phyloP scores from a whole-genome alignment of 2,329 filamentous ascomycete genomes.

The Phaeophleospora eucalypticola region DNA sequence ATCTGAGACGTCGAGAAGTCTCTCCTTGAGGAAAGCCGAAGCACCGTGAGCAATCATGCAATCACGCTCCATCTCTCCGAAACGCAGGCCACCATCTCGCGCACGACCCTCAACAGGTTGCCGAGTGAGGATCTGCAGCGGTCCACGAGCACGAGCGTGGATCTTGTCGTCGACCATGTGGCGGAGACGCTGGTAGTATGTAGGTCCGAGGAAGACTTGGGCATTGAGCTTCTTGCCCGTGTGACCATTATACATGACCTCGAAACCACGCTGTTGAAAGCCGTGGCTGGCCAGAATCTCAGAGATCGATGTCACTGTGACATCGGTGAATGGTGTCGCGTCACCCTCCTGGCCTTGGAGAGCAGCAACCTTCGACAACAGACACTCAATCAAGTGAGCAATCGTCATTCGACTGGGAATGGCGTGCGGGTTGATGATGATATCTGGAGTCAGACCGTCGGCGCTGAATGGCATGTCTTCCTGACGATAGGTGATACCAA shows the following conservation, averaged over 20 bases:
- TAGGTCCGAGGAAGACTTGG: constrained; percentile 94
- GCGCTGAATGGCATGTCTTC: constrained; percentile 98
- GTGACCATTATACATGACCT: constrained; percentile 98
- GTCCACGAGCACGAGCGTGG: constrained; percentile 93
- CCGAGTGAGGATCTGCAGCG: constrained; percentile 92
- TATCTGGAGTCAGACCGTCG: constrained; percentile 86
- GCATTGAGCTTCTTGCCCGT: constrained; percentile 89
- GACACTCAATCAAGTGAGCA: constrained; percentile 98
- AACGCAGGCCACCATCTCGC: constrained; percentile 93
- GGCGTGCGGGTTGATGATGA: constrained; percentile 99
- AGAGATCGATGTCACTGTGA: constrained; percentile 92
- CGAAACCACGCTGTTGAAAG: constrained; percentile 95
- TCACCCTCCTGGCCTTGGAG: constrained; percentile 94
- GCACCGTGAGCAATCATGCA: constrained; percentile 99
- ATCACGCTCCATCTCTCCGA: constrained; percentile 99
- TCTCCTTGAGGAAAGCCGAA: constrained; percentile 93
- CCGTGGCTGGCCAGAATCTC: constrained; percentile 80
- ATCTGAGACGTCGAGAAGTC: constrained; percentile 94
- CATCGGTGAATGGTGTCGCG: constrained; percentile 94
- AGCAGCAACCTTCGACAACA: constrained; percentile 91
- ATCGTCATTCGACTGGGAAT: constrained; percentile 99
- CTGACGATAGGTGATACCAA: constrained; percentile 95
- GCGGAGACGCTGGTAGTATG: constrained; percentile 95
- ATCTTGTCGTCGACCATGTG: constrained; percentile 99
- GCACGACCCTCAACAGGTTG: constrained; percentile 98